A percentile compares a stretch with the other conserved stretches of the same genome.
Conservation (phyloP, 768 basidiomycete species). For the Lactifluus volemus region DNA sequence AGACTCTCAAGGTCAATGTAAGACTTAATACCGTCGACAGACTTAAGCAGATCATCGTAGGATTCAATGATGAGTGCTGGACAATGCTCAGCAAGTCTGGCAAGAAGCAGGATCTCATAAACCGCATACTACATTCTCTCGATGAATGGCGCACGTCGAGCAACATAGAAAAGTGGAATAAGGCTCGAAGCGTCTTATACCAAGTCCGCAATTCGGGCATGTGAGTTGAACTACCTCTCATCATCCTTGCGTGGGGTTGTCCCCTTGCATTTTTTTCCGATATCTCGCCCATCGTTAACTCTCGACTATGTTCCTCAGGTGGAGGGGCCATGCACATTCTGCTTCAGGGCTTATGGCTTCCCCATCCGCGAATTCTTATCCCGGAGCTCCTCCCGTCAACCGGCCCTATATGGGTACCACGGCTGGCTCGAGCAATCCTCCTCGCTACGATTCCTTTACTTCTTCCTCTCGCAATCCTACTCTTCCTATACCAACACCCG, state of each 20-base stretch:
- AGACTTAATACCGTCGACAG: constrained; percentile 77
- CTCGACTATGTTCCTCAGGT: neutral
- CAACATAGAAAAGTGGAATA: constrained; percentile 57
- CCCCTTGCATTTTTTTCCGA: neutral
- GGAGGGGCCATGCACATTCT: constrained; percentile 12
- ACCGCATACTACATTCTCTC: constrained; percentile 54
- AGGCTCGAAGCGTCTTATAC: constrained; percentile 55
- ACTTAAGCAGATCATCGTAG: constrained; percentile 72
- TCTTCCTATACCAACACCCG: constrained; percentile 1
- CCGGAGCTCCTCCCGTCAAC: neutral
- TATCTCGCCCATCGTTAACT: neutral
- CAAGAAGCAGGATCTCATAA: constrained; percentile 83
- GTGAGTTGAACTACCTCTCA: constrained; percentile 40
- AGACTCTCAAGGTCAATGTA: constrained; percentile 65
- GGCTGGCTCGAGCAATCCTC: constrained; percentile 30
- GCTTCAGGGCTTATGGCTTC: neutral
- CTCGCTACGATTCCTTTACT: constrained; percentile 40
- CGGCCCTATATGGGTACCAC: constrained; percentile 16
- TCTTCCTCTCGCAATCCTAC: constrained; percentile 9
- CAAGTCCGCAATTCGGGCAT: constrained; percentile 57
- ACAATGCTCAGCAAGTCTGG: constrained; percentile 64
- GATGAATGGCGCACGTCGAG: constrained; percentile 51
- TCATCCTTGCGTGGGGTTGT: neutral
- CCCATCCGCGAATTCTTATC: neutral
- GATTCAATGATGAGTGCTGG: constrained; percentile 71